phyloP scores from a whole-genome alignment of 2,329 filamentous ascomycete genomes.

The Fonsecaea monophora region DNA sequence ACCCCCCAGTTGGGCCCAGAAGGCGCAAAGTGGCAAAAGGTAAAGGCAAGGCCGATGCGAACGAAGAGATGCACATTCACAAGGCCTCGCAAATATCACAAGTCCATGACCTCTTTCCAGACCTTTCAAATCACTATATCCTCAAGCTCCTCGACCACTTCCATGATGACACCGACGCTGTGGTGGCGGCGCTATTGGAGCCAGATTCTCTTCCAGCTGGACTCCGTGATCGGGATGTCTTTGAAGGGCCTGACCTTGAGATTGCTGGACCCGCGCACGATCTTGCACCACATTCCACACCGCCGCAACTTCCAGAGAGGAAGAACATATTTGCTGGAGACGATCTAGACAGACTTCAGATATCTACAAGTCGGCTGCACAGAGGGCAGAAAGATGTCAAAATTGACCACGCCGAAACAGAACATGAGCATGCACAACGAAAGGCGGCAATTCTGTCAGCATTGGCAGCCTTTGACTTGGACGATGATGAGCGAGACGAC shows the following conservation, averaged over 20 bases:
- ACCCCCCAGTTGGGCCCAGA: constrained; percentile 51
- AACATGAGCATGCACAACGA: constrained; percentile 62
- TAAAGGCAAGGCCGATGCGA: constrained; percentile 47
- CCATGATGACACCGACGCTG: constrained; percentile 74
- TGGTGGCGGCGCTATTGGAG: constrained; percentile 82
- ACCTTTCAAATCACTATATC: constrained; percentile 83
- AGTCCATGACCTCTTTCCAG: constrained; percentile 91
- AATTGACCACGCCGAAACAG: constrained; percentile 46
- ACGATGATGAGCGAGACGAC: constrained; percentile 96
- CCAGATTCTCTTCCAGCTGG: constrained; percentile 71
- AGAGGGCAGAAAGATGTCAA: constrained; percentile 68
- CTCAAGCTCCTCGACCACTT: constrained; percentile 81
- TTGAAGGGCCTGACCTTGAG: constrained; percentile 32
- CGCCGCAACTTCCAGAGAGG: constrained; percentile 58
- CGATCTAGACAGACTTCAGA: constrained; percentile 73
- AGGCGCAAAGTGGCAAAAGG: constrained; percentile 50
- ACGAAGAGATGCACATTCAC: constrained; percentile 72
- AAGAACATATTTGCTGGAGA: constrained; percentile 82
- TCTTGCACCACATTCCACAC: constrained; percentile 58
- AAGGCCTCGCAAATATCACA: constrained; percentile 84
- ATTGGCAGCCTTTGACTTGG: constrained; percentile 85
- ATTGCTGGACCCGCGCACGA: constrained; percentile 45
- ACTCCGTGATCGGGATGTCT: constrained; percentile 56
- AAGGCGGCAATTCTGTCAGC: constrained; percentile 90
- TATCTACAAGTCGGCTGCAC: constrained; percentile 72